Percentiles rank a stretch among this genome's conserved stretches.
These are phyloP conservation scores for Suillus americanus DNA, from an alignment of 768 basidiomycete genomes.

Conservation along the genomic window DNA sequence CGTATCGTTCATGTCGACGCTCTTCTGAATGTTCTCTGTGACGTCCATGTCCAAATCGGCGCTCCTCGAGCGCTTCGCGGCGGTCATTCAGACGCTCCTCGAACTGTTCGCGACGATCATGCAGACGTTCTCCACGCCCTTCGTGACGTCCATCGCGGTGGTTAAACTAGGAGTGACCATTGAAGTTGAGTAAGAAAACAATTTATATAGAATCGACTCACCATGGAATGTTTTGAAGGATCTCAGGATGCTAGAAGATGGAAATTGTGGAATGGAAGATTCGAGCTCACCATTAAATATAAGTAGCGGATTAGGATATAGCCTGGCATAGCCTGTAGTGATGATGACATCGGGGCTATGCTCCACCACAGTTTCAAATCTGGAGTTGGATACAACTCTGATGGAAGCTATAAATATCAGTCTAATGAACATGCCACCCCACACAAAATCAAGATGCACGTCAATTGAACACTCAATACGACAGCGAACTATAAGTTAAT, in stretches of 20 bases:
- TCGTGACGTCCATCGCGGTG: slow-evolving; percentile 8
- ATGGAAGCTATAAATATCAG: not conserved
- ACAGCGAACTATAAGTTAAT: not conserved
- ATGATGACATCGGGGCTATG: not conserved
- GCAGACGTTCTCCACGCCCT: slow-evolving; percentile 10
- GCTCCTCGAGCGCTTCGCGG: slow-evolving; percentile 15
- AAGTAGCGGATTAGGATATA: not conserved
- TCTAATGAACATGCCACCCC: too few species aligned
- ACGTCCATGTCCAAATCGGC: slow-evolving; percentile 2
- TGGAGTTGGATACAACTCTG: too few species aligned
- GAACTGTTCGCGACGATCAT: slow-evolving; percentile 10
- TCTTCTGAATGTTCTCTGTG: not conserved
- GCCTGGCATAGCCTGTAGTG: not conserved
- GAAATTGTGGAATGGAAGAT: not conserved
- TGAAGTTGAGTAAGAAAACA: not conserved
- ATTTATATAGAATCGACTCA: not conserved
- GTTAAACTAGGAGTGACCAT: not conserved
- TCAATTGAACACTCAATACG: not conserved
- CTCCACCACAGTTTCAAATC: not conserved
- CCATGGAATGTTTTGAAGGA: not conserved
- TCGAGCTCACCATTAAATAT: not conserved
- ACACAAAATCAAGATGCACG: too few species aligned
- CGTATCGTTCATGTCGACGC: not conserved
- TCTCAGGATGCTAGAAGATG: not conserved
- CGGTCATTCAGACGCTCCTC: slow-evolving; percentile 10